Conservation (phyloP, 1,139 yeast genomes). For the Lodderomyces beijingensis region DNA sequence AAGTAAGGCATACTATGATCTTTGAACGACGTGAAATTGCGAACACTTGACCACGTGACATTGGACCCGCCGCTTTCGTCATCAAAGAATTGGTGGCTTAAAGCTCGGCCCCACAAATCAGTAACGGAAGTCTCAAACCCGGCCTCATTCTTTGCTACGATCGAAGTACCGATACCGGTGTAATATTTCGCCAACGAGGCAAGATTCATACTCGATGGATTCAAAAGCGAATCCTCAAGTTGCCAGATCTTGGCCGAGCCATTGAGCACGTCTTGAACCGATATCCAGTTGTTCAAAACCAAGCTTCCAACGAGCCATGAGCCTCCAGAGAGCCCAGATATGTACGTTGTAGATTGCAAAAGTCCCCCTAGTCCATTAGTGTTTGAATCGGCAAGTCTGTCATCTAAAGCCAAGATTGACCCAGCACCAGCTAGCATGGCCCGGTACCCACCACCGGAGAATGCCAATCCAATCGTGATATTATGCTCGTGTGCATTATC, state of each 20-base stretch:
- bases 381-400: conserved; percentile 23
- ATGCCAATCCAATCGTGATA: conserved; percentile 39
- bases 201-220: conserved; percentile 36
- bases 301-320: conserved; percentile 40
- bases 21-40: conserved; percentile 23
- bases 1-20: conserved; percentile 38
- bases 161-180: conserved; percentile 21
- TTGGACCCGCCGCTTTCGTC: conserved; percentile 25
- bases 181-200: conserved; percentile 19
- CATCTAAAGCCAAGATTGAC: conserved; percentile 33
- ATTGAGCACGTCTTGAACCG: conserved; percentile 28
- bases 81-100: conserved; percentile 33
- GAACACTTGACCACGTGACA: conserved; percentile 36
- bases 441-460: conserved; percentile 44
- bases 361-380: conserved; percentile 36
- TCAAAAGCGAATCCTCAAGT: conserved; percentile 35
- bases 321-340: conserved; percentile 43
- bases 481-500: conserved; percentile 23
- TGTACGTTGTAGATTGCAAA: conserved; percentile 33
- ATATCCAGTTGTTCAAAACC: conserved; percentile 34
- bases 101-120: conserved; percentile 45
- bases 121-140: conserved; percentile 37
- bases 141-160: conserved; percentile 30
- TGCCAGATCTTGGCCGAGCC: conserved; percentile 32
- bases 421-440: conserved; percentile 46